Evolutionary conservation across 1,139 yeast species (phyloP).

Genomic region (Yamadazyma friedrichii): DNA sequence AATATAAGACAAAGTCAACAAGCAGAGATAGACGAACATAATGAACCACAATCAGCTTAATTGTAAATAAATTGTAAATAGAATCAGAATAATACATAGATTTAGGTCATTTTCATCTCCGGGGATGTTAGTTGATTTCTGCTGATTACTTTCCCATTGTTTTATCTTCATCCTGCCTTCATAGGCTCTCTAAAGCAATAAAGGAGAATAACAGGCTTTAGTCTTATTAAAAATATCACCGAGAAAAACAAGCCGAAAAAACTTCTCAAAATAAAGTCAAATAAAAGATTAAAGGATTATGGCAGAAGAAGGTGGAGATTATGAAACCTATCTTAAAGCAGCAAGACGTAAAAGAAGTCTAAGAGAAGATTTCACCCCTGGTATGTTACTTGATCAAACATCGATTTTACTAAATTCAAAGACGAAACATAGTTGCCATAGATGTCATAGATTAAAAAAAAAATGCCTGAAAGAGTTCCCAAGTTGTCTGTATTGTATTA

Average conservation of each 20-base stretch:
- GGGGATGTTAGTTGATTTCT: no score
- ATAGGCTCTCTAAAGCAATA: no score
- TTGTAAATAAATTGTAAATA: conserved; percentile 5
- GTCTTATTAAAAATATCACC: no score
- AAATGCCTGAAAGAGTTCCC: conserved; percentile 42
- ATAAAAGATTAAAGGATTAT: conserved; percentile 9
- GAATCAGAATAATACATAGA: background rate
- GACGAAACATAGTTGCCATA: conserved; percentile 20
- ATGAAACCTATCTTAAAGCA: conserved; percentile 6
- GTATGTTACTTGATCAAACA: conserved; percentile 14
- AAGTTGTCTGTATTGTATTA: conserved; percentile 34
- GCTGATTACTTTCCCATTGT: no score
- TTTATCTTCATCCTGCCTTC: no score
- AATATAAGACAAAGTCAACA: background rate
- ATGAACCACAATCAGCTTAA: conserved; percentile 12
- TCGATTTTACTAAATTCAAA: conserved; percentile 24
- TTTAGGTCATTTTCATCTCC: background rate
- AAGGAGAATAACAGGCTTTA: no score
- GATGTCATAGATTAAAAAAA: conserved; percentile 45
- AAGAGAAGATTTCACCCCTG: conserved; percentile 13
- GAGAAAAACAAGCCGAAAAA: background rate
- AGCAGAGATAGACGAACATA: conserved; percentile 4
- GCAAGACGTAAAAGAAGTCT: conserved; percentile 10
- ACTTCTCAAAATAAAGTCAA: background rate
- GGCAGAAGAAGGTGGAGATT: conserved; percentile 4